Evolutionary conservation across 768 basidiomycete genomes (phyloP), one percentile per base, ranked within the genome.

Genomic region (Tulasnella sp.): DNA sequence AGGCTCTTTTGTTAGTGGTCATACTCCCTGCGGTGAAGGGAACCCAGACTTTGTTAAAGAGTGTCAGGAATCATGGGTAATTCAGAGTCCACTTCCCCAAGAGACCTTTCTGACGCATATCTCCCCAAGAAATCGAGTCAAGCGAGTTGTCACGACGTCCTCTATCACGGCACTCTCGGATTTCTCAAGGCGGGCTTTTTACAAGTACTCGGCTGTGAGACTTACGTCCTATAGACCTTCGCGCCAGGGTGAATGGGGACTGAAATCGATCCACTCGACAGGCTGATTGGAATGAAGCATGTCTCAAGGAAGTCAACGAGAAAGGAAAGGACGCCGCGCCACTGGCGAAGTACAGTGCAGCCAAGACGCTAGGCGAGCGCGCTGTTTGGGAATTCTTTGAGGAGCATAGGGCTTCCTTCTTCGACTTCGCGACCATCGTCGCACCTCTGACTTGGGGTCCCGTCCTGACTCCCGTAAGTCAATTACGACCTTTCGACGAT

Each of bases 91-190:
- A 17, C 36, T 19, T 32, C 22, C 26, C 19, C 36, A 32, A 35
- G 17, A 11, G n/a, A 26, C 19, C 44, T 7, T 39, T 17, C 19
- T n/a, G 19, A 22, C 5, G 32, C 63, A 42, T 64, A 19, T 5
- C 22, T 12, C 34, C 22, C 26, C 32, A 32, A 71, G 69, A 6
- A 34, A 73, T 16, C 34, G 74, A 8, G 75, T 81, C 62, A 78
- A 81, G 75, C 77, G 81, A 39, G 76, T 82, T 5, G 78, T 81
- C n/a, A 76, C 81, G 68, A 82, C 81, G n/a, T 78, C 77, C 16
- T 80, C 80, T 16, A 77, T 79, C 47, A 80, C 80, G 14, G 76
- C 81, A 26, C 80, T 74, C 73, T 77, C 32, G 11, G n/a, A 59
- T 12, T 26, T 59, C 26, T 22, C 52, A 2, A 59, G 52, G 52